Conservation (phyloP, 208 protist genomes). For the Leishmania aethiopica region DNA sequence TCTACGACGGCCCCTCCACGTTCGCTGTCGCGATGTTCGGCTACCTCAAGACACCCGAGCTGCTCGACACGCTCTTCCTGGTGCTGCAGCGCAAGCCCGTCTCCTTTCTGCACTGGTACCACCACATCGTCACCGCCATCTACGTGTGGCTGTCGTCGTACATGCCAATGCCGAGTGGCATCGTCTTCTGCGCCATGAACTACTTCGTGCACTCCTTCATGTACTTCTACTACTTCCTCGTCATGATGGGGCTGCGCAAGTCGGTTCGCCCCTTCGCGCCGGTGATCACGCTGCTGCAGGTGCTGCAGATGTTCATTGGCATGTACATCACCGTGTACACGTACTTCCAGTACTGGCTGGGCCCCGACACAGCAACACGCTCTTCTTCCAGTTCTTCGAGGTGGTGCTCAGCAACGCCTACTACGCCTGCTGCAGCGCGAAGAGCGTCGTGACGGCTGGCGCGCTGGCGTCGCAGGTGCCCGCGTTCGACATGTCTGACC, state of each 20-base stretch:
- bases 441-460: conserved; percentile 38
- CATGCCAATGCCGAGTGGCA: conserved; percentile 37
- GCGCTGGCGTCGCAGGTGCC: conserved; percentile 43
- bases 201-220: conserved; percentile 89
- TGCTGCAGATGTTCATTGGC: conserved; percentile 92
- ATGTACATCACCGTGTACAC: conserved; percentile 64
- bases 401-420: conserved; percentile 9
- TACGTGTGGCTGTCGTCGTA: conserved; percentile 89
- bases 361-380: conserved; percentile 12
- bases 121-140: conserved; percentile 68
- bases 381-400: conserved; percentile 21
- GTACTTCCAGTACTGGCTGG: conserved; percentile 40
- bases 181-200: conserved; percentile 36
- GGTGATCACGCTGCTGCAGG: conserved; percentile 82
- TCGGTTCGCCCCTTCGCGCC: conserved; percentile 62
- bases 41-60: conserved; percentile 41
- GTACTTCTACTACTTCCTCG: conserved; percentile 94
- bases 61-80: conserved; percentile 78
- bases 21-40: conserved; percentile 58
- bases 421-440: conserved; percentile 5
- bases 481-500: conserved; percentile 26
- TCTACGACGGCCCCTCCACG: conserved; percentile 32
- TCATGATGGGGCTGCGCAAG: conserved; percentile 50
- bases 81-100: conserved; percentile 59
- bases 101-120: conserved; percentile 26